A percentile compares a stretch with the other conserved stretches of the same genome.
phyloP scores from a whole-genome alignment of 169 alveolate species.

The Miamiensis avidus region DNA sequence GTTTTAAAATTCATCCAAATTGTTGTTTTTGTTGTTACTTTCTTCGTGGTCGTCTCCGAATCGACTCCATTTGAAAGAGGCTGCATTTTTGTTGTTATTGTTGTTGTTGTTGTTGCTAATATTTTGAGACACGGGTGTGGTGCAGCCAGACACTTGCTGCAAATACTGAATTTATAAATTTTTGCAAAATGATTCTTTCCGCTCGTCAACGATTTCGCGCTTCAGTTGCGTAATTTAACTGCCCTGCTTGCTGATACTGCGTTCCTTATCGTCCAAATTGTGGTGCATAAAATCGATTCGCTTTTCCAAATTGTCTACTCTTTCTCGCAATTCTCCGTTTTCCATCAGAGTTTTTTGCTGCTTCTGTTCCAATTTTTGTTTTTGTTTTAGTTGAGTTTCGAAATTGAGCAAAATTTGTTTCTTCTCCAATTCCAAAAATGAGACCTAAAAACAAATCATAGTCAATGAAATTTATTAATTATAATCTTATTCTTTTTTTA shows the following conservation, averaged over 20 bases:
- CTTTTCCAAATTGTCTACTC: not conserved
- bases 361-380: not conserved
- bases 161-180: not conserved
- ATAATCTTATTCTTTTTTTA: no score
- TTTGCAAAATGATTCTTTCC: not conserved
- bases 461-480: not conserved
- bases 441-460: not conserved
- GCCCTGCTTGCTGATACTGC: not conserved
- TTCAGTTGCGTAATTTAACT: no score
- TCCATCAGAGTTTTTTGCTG: not conserved
- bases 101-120: not conserved
- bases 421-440: not conserved
- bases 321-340: not conserved
- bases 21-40: no score
- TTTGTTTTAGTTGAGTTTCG: not conserved
- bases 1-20: no score
- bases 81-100: no score
- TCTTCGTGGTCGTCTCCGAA: no score
- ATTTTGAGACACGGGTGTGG: not conserved
- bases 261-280: not conserved
- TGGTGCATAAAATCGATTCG: not conserved
- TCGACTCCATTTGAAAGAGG: no score
- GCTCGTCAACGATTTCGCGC: not conserved
- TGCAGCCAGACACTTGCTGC: not conserved
- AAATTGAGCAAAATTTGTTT: no score